These are phyloP conservation scores for Cyberlindnera petersonii DNA, from an alignment of 805 yeast genomes.

Conservation along the genomic window DNA sequence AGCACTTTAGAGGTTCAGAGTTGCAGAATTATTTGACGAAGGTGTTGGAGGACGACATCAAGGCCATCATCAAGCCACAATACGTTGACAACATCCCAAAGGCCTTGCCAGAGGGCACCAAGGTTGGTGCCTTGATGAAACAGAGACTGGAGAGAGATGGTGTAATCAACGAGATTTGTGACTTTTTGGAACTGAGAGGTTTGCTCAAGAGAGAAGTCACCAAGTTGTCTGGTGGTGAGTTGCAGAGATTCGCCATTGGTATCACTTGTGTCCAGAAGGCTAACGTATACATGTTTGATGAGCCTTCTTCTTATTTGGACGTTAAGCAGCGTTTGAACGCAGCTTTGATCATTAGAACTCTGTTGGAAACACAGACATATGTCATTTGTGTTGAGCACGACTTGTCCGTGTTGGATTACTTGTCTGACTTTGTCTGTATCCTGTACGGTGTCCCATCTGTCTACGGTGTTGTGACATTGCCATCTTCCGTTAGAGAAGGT, in stretches of 20 bases:
- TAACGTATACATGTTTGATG: slow-evolving; percentile 98
- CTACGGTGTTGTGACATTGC: slow-evolving; percentile 97
- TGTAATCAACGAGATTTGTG: slow-evolving; percentile 62
- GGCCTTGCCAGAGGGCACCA: slow-evolving; percentile 84
- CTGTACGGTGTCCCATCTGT: slow-evolving; percentile 97
- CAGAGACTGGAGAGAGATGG: slow-evolving; percentile 67
- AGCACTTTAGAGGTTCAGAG: slow-evolving; percentile 93
- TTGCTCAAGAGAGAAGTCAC: slow-evolving; percentile 84
- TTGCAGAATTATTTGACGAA: slow-evolving; percentile 94
- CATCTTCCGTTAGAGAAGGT: slow-evolving; percentile 97
- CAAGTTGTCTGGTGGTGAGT: slow-evolving; percentile 95
- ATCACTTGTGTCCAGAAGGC: slow-evolving; percentile 95
- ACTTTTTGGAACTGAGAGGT: slow-evolving; percentile 67
- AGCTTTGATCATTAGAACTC: slow-evolving; percentile 87
- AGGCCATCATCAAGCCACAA: slow-evolving; percentile 98
- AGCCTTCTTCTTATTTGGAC: slow-evolving; percentile 97
- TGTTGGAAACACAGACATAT: slow-evolving; percentile 70
- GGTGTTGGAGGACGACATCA: slow-evolving; percentile 87
- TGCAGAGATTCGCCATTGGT: slow-evolving; percentile 97
- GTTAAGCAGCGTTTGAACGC: slow-evolving; percentile 98
- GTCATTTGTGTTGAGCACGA: slow-evolving; percentile 99
- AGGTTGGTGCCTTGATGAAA: slow-evolving; percentile 80
- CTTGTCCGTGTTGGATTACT: slow-evolving; percentile 92
- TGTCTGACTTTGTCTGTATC: slow-evolving; percentile 95
- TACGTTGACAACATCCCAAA: slow-evolving; percentile 97